Conservation (phyloP, 1,284 basidiomycete genomes). For the Cutaneotrichosporon dermatis region DNA sequence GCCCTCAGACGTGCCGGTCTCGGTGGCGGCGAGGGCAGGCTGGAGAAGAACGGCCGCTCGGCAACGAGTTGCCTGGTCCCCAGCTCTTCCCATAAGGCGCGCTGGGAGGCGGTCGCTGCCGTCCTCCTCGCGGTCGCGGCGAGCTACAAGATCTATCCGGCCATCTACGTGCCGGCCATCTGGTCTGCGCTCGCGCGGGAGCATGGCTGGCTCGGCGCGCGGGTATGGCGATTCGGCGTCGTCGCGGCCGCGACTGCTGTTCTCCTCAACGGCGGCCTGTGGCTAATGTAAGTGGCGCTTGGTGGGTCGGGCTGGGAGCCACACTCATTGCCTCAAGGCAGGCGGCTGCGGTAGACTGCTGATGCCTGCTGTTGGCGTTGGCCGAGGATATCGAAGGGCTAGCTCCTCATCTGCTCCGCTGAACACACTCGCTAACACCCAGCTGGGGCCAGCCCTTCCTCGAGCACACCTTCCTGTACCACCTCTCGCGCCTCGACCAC, state of each 20-base stretch:
- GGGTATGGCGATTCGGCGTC: constrained; percentile 63
- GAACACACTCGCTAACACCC: constrained; percentile 1
- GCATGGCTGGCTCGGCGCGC: constrained; percentile 54
- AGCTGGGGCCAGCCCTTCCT: constrained; percentile 94
- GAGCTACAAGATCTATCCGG: constrained; percentile 94
- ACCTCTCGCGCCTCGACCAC: constrained; percentile 84
- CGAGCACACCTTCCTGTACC: constrained; percentile 89
- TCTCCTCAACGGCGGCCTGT: constrained; percentile 63
- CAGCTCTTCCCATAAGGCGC: neutral
- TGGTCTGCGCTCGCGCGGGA: constrained; percentile 57
- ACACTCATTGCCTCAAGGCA: neutral
- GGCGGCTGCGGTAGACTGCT: too few relatives aligned
- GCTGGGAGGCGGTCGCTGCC: constrained; percentile 57
- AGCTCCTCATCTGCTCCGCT: neutral
- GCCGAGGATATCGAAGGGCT: neutral
- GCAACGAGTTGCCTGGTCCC: too few relatives aligned
- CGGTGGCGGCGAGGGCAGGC: neutral
- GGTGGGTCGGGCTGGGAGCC: neutral
- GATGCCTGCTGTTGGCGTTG: too few relatives aligned
- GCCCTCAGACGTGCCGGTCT: constrained; percentile 56
- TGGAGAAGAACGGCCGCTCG: neutral
- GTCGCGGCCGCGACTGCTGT: constrained; percentile 67
- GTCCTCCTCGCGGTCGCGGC: constrained; percentile 70
- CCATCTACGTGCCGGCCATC: constrained; percentile 79
- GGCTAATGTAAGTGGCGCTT: constrained; percentile 62